These are phyloP conservation scores for Cystobasidium pallidum DNA, from an alignment of 1,284 basidiomycete genomes.

Conservation along the genomic window DNA sequence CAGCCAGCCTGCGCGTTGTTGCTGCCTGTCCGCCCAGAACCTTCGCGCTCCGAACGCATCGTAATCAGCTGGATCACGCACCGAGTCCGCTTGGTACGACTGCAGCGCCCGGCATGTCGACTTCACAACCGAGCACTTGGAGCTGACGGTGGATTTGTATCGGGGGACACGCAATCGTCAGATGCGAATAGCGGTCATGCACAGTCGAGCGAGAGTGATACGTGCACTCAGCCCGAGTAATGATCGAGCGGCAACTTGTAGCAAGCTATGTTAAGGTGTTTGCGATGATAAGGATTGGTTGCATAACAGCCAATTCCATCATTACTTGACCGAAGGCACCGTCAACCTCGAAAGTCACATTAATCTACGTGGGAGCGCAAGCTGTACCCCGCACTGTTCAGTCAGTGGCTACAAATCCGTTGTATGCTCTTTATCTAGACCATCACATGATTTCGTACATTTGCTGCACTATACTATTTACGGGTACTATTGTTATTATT, in stretches of 20 bases:
- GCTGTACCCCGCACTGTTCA: neutral
- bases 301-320: too few relatives aligned
- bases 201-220: neutral
- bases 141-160: neutral
- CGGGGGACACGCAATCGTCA: neutral
- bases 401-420: neutral
- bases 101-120: slow-evolving; percentile 25
- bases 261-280: too few relatives aligned
- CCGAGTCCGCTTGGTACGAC: slow-evolving; percentile 37
- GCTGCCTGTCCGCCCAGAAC: neutral
- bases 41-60: neutral
- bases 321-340: too few relatives aligned
- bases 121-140: neutral
- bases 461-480: neutral
- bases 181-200: neutral
- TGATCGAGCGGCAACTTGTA: too few relatives aligned
- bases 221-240: neutral
- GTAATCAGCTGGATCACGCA: neutral
- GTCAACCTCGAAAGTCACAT: too few relatives aligned
- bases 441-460: too few relatives aligned
- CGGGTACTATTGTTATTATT: neutral
- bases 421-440: too few relatives aligned
- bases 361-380: neutral
- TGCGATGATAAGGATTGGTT: too few relatives aligned
- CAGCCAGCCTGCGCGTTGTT: neutral